phyloP scores from a whole-genome alignment of 2,329 filamentous ascomycete species.

The Alternaria brassicicola region DNA sequence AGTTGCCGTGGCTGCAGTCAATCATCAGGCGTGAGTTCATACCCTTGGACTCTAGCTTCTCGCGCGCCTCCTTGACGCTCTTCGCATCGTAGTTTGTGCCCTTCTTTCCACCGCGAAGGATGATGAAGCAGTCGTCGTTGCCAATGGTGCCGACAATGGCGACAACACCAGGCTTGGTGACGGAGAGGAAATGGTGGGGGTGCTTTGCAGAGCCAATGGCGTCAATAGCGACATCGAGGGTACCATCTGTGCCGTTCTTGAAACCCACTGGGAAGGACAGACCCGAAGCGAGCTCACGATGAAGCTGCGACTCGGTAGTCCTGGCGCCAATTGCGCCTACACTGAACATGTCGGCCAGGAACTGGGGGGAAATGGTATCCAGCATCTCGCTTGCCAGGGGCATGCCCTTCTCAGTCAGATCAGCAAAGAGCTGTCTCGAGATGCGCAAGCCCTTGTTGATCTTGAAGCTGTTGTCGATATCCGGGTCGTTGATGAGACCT shows the following conservation, averaged over 20 bases:
- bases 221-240: slow-evolving; percentile 87
- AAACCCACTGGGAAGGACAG: slow-evolving; percentile 97
- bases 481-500: slow-evolving; percentile 96
- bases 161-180: slow-evolving; percentile 94
- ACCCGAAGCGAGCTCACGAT: slow-evolving; percentile 91
- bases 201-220: slow-evolving; percentile 92
- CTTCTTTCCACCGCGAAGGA: slow-evolving; percentile 87
- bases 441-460: slow-evolving; percentile 96
- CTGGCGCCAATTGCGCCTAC: slow-evolving; percentile 94
- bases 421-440: slow-evolving; percentile 88
- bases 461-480: slow-evolving; percentile 97
- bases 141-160: slow-evolving; percentile 93
- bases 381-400: slow-evolving; percentile 97
- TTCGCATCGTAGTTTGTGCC: slow-evolving; percentile 92
- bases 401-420: slow-evolving; percentile 91
- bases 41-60: slow-evolving; percentile 74
- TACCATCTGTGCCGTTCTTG: slow-evolving; percentile 98
- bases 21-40: slow-evolving; percentile 86
- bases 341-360: slow-evolving; percentile 88
- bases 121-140: slow-evolving; percentile 97
- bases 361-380: slow-evolving; percentile 97
- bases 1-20: slow-evolving; percentile 97
- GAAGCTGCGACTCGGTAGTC: slow-evolving; percentile 94
- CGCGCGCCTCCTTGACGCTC: slow-evolving; percentile 84
- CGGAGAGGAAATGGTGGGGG: slow-evolving; percentile 94